Base-by-base conservation (phyloP, 352 stramenopile genomes). In the Phytophthora boehmeriae region DNA sequence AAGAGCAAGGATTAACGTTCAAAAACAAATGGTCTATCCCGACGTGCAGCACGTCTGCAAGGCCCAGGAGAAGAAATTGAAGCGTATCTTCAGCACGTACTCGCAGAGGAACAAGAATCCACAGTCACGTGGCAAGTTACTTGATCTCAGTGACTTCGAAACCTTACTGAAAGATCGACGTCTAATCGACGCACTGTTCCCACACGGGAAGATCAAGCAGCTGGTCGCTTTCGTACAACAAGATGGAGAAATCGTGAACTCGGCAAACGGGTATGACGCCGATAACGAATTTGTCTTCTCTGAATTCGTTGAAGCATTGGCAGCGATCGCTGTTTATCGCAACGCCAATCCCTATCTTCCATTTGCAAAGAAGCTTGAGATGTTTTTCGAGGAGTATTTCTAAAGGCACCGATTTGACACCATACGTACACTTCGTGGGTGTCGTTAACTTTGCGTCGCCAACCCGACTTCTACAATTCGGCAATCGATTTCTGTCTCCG, bases 221-320 rank as follows among this genome's bases (percentile, higher is more conserved):
- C 71, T 94, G n/a, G 79, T 90, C 1, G 59, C 81, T 0, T 91
- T 89, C 34, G 83, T 92, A 6, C 83, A 92, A 32, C 85, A 94
- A 71, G 81, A 91, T 50, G 83, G 78, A 4, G 85, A 92, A 30
- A 68, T 82, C 9, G 57, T 63, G 36, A 73, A 59, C 14, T 51
- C 68, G 0, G 55, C 66, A 1, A 79, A 62, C 25, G 73, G 78
- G 9, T 76, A 82, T 52, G 80, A 92, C 43, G 68, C 62, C 1
- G 83, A 93, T 35, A 85, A 69, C 5, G 85, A 94, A 53, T 88
- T 94, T 59, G 81, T 92, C 4, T 94, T 90, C 47, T 77, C 82
- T 11, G 85, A 92, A 43, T 94, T 92, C 28, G 71, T 92, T 22
- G 83, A 94, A 63, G 83, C 83, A 5, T 52, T 92, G 25, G 71